Evolutionary conservation across 371 early-diverging fungal genomes (phyloP).

Genomic region (Caulochytrium protostelioides): DNA sequence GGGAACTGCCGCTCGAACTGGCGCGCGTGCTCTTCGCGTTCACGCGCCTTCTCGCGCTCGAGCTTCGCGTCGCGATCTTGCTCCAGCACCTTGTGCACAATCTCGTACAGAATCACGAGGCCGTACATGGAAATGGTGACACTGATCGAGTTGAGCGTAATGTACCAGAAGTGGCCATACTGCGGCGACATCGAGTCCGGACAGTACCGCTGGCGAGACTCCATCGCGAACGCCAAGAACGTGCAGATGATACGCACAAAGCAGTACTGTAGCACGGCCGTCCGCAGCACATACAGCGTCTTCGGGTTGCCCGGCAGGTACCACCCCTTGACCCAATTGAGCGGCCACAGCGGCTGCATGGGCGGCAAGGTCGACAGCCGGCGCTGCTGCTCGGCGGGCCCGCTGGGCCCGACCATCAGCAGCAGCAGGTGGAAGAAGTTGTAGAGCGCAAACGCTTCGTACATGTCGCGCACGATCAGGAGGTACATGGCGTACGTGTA

Average conservation of each 20-base stretch:
- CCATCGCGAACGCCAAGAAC: not conserved
- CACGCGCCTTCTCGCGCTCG: no score
- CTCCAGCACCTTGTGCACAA: no score
- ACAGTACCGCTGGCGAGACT: not conserved
- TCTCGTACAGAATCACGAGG: no score
- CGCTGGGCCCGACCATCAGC: constrained; percentile 1
- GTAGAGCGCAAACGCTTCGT: constrained; percentile 4
- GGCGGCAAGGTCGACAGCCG: not conserved
- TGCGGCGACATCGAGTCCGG: no score
- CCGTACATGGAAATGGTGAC: no score
- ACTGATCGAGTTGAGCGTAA: no score
- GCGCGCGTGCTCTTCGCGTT: no score
- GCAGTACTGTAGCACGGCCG: not conserved
- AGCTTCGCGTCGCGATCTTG: no score
- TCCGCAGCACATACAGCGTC: not conserved
- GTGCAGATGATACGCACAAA: not conserved
- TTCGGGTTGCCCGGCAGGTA: not conserved
- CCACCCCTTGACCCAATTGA: not conserved
- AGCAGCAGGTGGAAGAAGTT: constrained; percentile 1
- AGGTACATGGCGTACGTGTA: constrained; percentile 1
- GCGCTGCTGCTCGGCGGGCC: not conserved
- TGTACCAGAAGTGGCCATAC: no score
- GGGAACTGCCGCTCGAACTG: no score
- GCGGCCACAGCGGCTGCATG: not conserved
- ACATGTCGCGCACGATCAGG: not conserved